Conservation (phyloP, 352 stramenopile genomes). For the Phytophthora brassicae region DNA sequence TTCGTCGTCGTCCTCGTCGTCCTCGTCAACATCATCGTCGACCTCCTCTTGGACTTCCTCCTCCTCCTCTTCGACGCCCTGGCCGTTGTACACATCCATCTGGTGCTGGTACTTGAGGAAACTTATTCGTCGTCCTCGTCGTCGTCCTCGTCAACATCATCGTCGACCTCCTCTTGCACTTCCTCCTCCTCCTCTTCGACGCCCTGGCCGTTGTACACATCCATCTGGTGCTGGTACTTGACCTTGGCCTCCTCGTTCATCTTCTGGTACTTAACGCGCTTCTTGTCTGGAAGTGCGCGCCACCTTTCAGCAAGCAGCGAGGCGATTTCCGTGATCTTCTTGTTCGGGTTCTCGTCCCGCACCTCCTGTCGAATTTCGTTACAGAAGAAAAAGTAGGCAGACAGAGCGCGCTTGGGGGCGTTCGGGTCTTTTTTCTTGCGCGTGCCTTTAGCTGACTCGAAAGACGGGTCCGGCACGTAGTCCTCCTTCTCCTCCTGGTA, state of each 20-base stretch:
- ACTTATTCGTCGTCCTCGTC: slow-evolving; percentile 57
- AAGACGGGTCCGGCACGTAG: slow-evolving; percentile 86
- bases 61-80: slow-evolving; percentile 39
- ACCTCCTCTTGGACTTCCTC: slow-evolving; percentile 61
- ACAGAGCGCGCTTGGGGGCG: slow-evolving; percentile 93
- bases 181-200: slow-evolving; percentile 34
- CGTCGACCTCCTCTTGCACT: slow-evolving; percentile 59
- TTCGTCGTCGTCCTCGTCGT: slow-evolving; percentile 59
- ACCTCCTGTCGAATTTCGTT: slow-evolving; percentile 91
- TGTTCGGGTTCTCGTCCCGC: slow-evolving; percentile 92
- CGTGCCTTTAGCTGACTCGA: slow-evolving; percentile 57
- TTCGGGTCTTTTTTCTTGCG: slow-evolving; percentile 93
- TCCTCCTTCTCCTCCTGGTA: slow-evolving; percentile 89
- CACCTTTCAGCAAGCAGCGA: slow-evolving; percentile 79
- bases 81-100: slow-evolving; percentile 90
- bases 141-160: slow-evolving; percentile 61
- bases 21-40: slow-evolving; percentile 68
- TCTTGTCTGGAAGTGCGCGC: slow-evolving; percentile 90
- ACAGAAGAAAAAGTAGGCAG: slow-evolving; percentile 95
- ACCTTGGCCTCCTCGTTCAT: slow-evolving; percentile 85
- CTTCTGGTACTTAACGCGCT: slow-evolving; percentile 91
- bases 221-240: slow-evolving; percentile 90
- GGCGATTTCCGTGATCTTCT: slow-evolving; percentile 94
- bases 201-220: slow-evolving; percentile 85
- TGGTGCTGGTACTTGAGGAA: slow-evolving; percentile 80